Evolutionary conservation across 176 grass and related monocot genomes (phyloP).

Genomic region (Rhynchospora tenuis): DNA sequence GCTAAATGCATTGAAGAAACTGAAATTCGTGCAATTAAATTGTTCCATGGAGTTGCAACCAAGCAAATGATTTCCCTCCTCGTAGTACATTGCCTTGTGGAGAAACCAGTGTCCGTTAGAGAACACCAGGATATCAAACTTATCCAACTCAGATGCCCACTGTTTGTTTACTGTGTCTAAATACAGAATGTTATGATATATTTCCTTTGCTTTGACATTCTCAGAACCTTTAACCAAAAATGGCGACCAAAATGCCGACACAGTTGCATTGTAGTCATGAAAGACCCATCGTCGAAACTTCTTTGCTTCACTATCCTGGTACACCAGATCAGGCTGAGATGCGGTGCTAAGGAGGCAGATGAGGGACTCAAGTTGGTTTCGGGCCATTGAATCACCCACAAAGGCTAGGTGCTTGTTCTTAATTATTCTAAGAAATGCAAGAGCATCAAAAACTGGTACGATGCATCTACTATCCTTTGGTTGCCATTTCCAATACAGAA

Average conservation of each 20-base stretch:
- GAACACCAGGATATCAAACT: conserved; percentile 53
- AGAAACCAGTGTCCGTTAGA: conserved; percentile 79
- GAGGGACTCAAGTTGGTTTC: conserved; percentile 63
- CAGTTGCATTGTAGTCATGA: conserved; percentile 40
- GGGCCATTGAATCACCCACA: conserved; percentile 52
- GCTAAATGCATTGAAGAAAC: conserved; percentile 59
- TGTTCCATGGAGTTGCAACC: conserved; percentile 63
- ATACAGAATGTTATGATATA: conserved; percentile 43
- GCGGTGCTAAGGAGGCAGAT: conserved; percentile 50
- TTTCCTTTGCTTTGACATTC: conserved; percentile 13
- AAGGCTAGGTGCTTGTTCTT: conserved; percentile 53
- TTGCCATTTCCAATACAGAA: conserved; percentile 49
- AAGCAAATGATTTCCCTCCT: conserved; percentile 39
- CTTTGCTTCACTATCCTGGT: conserved; percentile 27
- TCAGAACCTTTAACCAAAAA: conserved; percentile 68
- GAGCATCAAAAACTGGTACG: conserved; percentile 39
- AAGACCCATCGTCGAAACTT: conserved; percentile 68
- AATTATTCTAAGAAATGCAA: conserved; percentile 33
- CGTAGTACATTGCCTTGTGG: conserved; percentile 53
- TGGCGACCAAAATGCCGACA: conserved; percentile 69
- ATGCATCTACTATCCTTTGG: conserved; percentile 30
- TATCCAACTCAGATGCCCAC: conserved; percentile 44
- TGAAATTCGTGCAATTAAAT: conserved; percentile 44
- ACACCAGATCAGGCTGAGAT: conserved; percentile 27
- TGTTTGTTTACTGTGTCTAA: conserved; percentile 45